Evolutionary conservation across 2,329 filamentous ascomycete genomes (phyloP), one percentile per base, ranked within the genome.

Genomic region (Trichophyton schoenleinii): DNA sequence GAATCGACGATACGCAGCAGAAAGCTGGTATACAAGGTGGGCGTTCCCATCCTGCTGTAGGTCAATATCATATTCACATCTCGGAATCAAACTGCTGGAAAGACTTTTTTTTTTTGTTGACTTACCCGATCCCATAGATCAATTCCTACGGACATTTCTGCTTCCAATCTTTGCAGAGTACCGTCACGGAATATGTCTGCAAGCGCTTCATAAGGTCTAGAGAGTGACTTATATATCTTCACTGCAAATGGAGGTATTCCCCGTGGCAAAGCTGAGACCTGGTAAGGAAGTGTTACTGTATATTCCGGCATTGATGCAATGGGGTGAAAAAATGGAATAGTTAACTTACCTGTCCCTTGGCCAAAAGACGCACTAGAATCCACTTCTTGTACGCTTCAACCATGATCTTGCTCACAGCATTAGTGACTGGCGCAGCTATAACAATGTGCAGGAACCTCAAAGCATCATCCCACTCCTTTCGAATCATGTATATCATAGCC

Each of bases 331-430:
- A 42, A 38, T 15, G 18, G 22, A 28, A 59, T 3, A 34, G 11
- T 18, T 5, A 20, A 52, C 61, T 38, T 67, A 82, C 77, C 67
- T 79, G 82, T 66, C 91, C 91, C 60, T 85, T 77, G 5, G 83
- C 79, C 18, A 99, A 77, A 60, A 96, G 79, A 60, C 85, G 84
- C 8, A 91, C 81, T 15, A 99, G 76, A 7, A 95, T 71, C 88
- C 90, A 96, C 73, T 92, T 95, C 75, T 92, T 95, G 78, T 95
- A 92, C 4, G 89, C 89, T 66, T 96, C 90, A 3, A 88, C 79
- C 87, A 94, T 94, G 58, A 95, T 80, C 70, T 85, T 86, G 72
- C 87, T 92, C 41, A 83, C 80, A 36, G 79, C 77, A 20, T 85
- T 85, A 59, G 77, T 79, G 0, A 80, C 78, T 0, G 91, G 89